Evolutionary conservation across 208 protist species (phyloP).

Genomic region (Crithidia brevicula): DNA sequence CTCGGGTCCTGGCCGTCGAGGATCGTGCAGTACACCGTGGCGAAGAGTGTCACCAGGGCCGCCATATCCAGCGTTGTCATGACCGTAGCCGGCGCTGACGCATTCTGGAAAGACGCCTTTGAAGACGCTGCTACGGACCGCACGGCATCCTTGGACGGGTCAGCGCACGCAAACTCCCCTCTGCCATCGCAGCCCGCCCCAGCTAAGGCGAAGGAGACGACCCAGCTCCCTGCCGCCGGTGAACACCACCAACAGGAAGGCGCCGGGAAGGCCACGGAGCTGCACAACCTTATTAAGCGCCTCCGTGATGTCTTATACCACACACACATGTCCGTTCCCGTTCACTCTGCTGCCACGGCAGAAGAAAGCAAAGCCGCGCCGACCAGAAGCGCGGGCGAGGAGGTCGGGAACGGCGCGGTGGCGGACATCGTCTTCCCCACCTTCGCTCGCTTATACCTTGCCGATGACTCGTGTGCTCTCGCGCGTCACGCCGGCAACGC

Average conservation of each 20-base stretch:
- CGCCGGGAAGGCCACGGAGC: neutral
- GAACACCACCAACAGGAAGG: neutral
- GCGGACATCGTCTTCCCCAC: slow-evolving; percentile 13
- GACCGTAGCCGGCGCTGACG: no score
- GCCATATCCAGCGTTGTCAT: slow-evolving; percentile 7
- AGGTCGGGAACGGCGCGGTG: neutral
- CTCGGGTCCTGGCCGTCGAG: slow-evolving; percentile 35
- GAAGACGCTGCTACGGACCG: no score
- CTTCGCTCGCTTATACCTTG: slow-evolving; percentile 34
- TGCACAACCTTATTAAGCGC: slow-evolving; percentile 7
- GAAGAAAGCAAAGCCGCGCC: no score
- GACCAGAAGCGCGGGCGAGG: neutral
- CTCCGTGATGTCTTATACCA: slow-evolving; percentile 16
- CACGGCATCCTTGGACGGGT: no score
- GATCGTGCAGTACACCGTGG: slow-evolving; percentile 27
- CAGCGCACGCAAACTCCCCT: neutral
- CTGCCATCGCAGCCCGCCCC: neutral
- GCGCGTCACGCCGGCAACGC: no score
- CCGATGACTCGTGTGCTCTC: neutral
- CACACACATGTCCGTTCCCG: slow-evolving; percentile 3
- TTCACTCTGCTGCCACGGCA: no score
- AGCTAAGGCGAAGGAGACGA: neutral
- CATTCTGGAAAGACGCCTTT: no score
- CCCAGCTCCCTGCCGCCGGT: neutral
- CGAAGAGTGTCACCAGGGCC: neutral